Evolutionary conservation across 192 early-diverging fungal species (phyloP).

Genomic region (Phlyctochytrium planicorne): DNA sequence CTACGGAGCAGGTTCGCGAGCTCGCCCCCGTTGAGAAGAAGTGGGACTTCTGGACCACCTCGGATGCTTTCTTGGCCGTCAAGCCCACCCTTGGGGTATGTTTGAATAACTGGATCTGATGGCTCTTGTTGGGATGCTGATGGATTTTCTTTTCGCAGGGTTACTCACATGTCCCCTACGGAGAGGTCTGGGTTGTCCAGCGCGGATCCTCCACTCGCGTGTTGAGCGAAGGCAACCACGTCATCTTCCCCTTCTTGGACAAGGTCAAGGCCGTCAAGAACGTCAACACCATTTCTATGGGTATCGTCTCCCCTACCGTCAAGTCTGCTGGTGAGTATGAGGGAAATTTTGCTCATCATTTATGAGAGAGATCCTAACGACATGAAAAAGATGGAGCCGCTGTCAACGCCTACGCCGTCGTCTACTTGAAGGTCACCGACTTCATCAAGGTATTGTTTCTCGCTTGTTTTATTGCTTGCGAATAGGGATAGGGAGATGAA

Average conservation of each 20-base stretch:
- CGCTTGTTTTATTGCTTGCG: too few species aligned
- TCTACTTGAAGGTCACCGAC: constrained; percentile 49
- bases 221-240: constrained; percentile 31
- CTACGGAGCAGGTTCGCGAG: constrained; percentile 49
- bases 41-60: constrained; percentile 61
- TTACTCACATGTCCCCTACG: constrained; percentile 42
- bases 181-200: constrained; percentile 51
- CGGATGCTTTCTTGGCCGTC: constrained; percentile 39
- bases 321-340: constrained; percentile 33
- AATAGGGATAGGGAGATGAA: too few species aligned
- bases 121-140: constrained; percentile 8
- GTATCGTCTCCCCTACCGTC: constrained; percentile 39
- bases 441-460: constrained; percentile 32
- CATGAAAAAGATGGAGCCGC: constrained; percentile 38
- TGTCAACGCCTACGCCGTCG: constrained; percentile 52
- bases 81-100: constrained; percentile 40
- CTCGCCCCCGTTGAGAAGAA: constrained; percentile 45
- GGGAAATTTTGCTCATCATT: neutral
- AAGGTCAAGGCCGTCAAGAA: constrained; percentile 51
- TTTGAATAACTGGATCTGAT: constrained; percentile 11
- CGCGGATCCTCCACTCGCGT: constrained; percentile 35
- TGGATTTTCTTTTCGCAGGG: constrained; percentile 29
- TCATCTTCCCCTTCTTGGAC: constrained; percentile 42
- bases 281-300: constrained; percentile 39
- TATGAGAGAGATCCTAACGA: neutral